A percentile compares a stretch with the other conserved stretches of the same genome.
Evolutionary conservation across 1,284 basidiomycete genomes (phyloP).

Genomic region (Baeospora myosura): DNA sequence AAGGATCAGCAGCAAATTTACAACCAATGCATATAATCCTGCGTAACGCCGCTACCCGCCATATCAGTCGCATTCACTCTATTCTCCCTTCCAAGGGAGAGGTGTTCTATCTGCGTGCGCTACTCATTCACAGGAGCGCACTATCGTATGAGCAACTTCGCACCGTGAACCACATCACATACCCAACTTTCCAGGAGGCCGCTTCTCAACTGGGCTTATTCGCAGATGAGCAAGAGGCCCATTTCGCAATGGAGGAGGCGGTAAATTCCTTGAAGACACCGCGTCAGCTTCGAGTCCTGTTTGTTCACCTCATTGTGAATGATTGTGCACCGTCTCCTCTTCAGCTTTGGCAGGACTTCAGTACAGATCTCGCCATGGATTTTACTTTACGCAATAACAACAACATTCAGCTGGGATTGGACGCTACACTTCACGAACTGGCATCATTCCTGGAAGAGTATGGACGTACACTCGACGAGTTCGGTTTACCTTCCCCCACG

Average conservation of each 20-base stretch:
- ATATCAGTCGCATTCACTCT: too few relatives aligned
- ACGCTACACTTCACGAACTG: conserved; percentile 10
- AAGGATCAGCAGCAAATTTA: too few relatives aligned
- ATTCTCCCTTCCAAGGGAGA: too few relatives aligned
- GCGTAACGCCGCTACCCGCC: too few relatives aligned
- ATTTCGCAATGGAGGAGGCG: conserved; percentile 27
- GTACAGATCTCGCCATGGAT: conserved; percentile 19
- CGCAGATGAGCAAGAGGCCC: conserved; percentile 19
- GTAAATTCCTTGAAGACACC: conserved; percentile 26
- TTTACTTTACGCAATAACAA: conserved; percentile 17
- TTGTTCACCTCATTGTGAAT: conserved; percentile 27
- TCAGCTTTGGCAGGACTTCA: conserved; percentile 21
- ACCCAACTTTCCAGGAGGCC: conserved; percentile 21
- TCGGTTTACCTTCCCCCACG: conserved; percentile 19
- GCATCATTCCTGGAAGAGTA: conserved; percentile 11
- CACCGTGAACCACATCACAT: conserved; percentile 16
- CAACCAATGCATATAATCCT: too few relatives aligned
- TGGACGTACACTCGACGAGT: conserved; percentile 14
- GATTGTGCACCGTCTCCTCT: conserved; percentile 20
- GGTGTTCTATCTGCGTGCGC: conserved; percentile 24
- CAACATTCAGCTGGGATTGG: background rate
- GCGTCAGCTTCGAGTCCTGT: conserved; percentile 22
- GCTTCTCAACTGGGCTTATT: conserved; percentile 23
- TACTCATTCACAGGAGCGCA: conserved; percentile 18
- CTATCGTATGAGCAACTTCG: conserved; percentile 18